Base-by-base conservation (phyloP, 2,329 filamentous ascomycete genomes). In the Ambrosiella beaveri region DNA sequence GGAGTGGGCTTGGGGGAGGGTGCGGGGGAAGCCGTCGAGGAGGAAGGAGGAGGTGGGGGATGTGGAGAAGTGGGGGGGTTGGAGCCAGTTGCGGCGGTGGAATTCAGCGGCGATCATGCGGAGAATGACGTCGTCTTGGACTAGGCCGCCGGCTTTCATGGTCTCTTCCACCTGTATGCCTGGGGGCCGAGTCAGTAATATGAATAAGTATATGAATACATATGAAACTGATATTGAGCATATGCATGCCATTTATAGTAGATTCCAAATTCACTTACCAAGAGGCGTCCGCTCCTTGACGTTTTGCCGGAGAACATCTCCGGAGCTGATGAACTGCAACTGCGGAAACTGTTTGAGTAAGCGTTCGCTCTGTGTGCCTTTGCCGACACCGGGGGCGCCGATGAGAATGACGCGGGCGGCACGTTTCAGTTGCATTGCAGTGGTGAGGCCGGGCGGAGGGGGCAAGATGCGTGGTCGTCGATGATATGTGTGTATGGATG, bases 21-120 rank as follows among this genome's bases (percentile, higher is more conserved):
- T 98, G 63, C 93, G 85, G 1, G 93, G 93, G 70, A 97, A 98
- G 13, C 93, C 93, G 68, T 98, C 93, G 57, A 98, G 84, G 63
- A 98, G 86, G 69, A 96, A 97, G 0, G 89, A 95, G 7, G 89
- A 88, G 0, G 81, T 74, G 0, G 89, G 86, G 62, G 85, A 78
- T 47, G 93, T 78, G 54, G 83, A 81, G 51, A 76, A 73, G 57
- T 71, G 70, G 37, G 71, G 71, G 70, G 66, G 71, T 1, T 76
- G 79, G 60, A 96, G 78, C 91, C 91, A 97, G 63, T 89, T 88
- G 62, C 88, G 86, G 45, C 80, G 84, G 62, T 81, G 84, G 63
- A 97, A 82, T 71, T 96, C 89, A 70, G 89, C 86, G 63, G 88
- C 85, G 67, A 98, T 97, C 61, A 98, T 81, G 60, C 89, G 86